phyloP scores from a whole-genome alignment of 768 basidiomycete species.

The Lentinula boryana region DNA sequence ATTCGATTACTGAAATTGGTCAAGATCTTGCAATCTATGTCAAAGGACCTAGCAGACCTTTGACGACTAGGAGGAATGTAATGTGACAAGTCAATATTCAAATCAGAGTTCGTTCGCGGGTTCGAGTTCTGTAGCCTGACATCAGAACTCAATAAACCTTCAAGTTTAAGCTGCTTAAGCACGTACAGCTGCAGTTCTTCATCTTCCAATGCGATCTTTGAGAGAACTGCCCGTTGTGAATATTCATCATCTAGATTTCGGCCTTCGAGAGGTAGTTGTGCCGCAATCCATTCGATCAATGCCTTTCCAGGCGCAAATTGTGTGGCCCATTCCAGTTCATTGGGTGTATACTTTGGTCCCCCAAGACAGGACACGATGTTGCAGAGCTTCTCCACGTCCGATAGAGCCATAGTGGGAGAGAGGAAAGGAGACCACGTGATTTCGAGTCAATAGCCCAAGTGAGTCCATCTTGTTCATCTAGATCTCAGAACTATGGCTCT shows the following conservation, averaged over 20 bases:
- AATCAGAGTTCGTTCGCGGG: background rate
- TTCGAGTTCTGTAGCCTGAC: background rate
- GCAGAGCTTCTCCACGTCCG: conserved; percentile 3
- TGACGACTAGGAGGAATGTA: background rate
- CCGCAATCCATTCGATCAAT: conserved; percentile 27
- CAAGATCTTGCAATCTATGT: background rate
- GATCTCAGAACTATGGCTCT: too few species aligned
- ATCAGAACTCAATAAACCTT: background rate
- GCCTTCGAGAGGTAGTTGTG: conserved; percentile 14
- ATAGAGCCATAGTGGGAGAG: background rate
- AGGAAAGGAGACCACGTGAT: background rate
- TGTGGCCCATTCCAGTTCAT: conserved; percentile 27
- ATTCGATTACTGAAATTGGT: background rate
- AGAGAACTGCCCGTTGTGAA: conserved; percentile 14
- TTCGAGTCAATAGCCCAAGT: too few species aligned
- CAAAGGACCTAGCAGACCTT: background rate
- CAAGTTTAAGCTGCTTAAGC: background rate
- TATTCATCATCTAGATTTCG: conserved; percentile 1
- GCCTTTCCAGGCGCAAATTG: conserved; percentile 24
- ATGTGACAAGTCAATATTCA: background rate
- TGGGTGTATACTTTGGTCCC: conserved; percentile 19
- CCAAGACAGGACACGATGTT: conserved; percentile 21
- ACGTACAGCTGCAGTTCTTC: conserved; percentile 23
- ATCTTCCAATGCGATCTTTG: conserved; percentile 22
- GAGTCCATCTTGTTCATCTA: too few species aligned